phyloP scores from a whole-genome alignment of 2,329 filamentous ascomycete genomes.

The Trichoderma harzianum region DNA sequence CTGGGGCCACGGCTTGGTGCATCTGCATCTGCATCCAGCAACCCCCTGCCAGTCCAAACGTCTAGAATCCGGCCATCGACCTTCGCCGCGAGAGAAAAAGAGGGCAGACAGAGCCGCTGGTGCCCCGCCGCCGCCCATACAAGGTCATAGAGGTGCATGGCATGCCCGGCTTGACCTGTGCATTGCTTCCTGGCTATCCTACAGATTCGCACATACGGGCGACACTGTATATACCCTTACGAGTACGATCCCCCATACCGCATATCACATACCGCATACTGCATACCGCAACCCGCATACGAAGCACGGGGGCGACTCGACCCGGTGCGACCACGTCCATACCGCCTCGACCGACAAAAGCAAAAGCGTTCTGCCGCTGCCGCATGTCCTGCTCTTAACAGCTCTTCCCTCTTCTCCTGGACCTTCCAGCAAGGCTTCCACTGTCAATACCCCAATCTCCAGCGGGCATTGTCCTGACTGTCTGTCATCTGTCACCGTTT shows the following conservation, averaged over 20 bases:
- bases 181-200: not conserved
- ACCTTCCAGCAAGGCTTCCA: constrained; percentile 5
- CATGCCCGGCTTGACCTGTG: not conserved
- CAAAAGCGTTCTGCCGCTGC: not conserved
- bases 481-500: not conserved
- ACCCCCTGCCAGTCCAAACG: constrained; percentile 1
- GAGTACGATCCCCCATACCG: not conserved
- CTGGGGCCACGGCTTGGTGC: not conserved
- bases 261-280: not conserved
- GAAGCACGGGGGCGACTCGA: not conserved
- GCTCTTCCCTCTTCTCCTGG: constrained; percentile 3
- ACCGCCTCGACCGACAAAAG: constrained; percentile 13
- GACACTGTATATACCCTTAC: not conserved
- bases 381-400: constrained; percentile 13
- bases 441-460: not conserved
- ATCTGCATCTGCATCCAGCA: not conserved
- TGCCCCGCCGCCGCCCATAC: not conserved
- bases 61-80: not conserved
- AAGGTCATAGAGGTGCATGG: not conserved
- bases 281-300: not conserved
- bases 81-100: not conserved
- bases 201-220: not conserved
- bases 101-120: not conserved
- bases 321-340: constrained; percentile 4
- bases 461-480: not conserved